These are phyloP conservation scores for Gossypium aridum DNA, from an alignment of 441 rosid genomes.

Conservation along the genomic window DNA sequence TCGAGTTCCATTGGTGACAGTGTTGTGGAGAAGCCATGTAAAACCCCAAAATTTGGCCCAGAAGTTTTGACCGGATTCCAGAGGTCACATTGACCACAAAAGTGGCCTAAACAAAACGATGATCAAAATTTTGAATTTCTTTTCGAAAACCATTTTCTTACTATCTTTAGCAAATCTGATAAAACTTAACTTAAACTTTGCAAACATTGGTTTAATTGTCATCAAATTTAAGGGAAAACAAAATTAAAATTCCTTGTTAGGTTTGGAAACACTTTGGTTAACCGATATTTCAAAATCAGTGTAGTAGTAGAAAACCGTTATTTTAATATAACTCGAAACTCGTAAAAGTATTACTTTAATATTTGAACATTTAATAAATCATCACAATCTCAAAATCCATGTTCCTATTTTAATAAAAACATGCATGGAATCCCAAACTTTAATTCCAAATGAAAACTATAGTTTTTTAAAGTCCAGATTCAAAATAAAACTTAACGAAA, in stretches of 20 bases:
- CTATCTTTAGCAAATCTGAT: background rate
- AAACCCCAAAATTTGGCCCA: background rate
- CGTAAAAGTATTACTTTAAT: background rate
- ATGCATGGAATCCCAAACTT: no score
- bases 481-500: no score
- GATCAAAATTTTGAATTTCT: background rate
- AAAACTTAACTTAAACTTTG: background rate
- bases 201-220: background rate
- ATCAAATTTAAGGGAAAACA: background rate
- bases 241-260: no score
- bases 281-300: background rate
- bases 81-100: background rate
- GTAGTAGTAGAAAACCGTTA: background rate
- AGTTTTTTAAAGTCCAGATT: no score
- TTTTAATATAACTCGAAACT: background rate
- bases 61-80: no score
- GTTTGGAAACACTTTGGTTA: background rate
- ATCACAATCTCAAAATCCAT: no score
- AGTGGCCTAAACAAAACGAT: background rate
- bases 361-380: no score
- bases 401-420: no score
- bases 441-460: no score
- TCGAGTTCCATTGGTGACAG: background rate
- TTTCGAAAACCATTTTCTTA: background rate
- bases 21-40: background rate